phyloP scores from a whole-genome alignment of 306 rosid species.

The Alnus glutinosa region DNA sequence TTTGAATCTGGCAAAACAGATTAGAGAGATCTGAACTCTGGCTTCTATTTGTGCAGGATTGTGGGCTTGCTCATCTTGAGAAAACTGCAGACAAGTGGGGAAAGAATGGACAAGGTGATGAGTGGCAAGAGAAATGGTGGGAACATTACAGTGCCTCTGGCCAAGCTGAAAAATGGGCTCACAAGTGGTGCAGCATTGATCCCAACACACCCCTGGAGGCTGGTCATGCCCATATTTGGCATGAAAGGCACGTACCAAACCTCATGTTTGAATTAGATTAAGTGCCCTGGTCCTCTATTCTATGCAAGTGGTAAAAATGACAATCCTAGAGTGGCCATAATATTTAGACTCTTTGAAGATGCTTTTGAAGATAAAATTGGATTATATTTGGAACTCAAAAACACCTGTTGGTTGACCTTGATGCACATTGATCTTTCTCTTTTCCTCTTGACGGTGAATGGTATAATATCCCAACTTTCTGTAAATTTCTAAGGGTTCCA shows the following conservation, averaged over 20 bases:
- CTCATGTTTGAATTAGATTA: neutral
- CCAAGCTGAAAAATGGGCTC: slow-evolving; percentile 87
- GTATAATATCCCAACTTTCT: neutral
- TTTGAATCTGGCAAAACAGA: neutral
- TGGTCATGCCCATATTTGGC: slow-evolving; percentile 98
- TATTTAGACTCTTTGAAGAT: neutral
- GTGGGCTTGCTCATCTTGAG: slow-evolving; percentile 75
- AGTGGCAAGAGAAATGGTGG: slow-evolving; percentile 98
- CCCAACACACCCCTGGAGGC: slow-evolving; percentile 74
- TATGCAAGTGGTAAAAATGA: neutral
- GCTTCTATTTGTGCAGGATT: slow-evolving; percentile 54
- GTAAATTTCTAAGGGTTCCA: neutral
- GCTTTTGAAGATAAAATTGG: neutral
- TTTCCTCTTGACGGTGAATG: neutral
- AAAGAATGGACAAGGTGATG: slow-evolving; percentile 66
- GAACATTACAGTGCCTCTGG: slow-evolving; percentile 78
- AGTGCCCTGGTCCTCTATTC: slow-evolving; percentile 17
- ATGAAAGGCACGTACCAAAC: slow-evolving; percentile 67
- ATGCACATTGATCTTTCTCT: neutral
- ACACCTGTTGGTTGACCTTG: neutral
- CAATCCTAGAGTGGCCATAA: neutral
- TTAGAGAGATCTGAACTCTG: neutral
- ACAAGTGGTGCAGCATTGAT: slow-evolving; percentile 97
- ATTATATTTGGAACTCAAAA: neutral
- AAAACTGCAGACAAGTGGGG: slow-evolving; percentile 99